Percentiles rank a stretch among this genome's conserved stretches.
These are phyloP conservation scores for Heliophila coronopifolia DNA, from an alignment of 441 rosid species.

Conservation along the genomic window DNA sequence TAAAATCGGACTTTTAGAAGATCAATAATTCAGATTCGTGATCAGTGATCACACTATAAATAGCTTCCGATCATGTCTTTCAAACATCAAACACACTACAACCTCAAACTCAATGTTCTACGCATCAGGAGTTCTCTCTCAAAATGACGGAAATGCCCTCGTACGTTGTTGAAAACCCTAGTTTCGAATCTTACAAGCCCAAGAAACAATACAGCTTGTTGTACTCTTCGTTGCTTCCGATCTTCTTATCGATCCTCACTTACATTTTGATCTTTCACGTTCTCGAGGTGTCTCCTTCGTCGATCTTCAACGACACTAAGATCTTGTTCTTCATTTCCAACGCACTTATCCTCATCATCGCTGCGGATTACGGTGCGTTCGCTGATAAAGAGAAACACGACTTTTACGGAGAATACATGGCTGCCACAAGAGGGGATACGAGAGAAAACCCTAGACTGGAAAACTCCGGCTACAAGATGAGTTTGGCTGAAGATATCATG, in stretches of 20 bases:
- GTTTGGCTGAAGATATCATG: conserved; percentile 4
- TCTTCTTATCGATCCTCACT: conserved; percentile 11
- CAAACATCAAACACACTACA: conserved; percentile 3
- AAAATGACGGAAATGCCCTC: conserved; percentile 23
- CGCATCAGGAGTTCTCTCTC: not conserved
- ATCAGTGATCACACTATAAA: conserved; percentile 2
- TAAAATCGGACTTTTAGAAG: not conserved
- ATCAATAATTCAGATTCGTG: conserved; percentile 18
- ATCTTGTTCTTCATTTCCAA: conserved; percentile 58
- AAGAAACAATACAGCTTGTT: conserved; percentile 15
- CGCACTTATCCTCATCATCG: conserved; percentile 49
- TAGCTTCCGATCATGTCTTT: not conserved
- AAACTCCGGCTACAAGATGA: conserved; percentile 2
- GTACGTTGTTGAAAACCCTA: conserved; percentile 10
- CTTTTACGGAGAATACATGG: conserved; percentile 24
- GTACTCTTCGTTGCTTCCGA: conserved; percentile 12
- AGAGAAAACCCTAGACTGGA: conserved; percentile 4
- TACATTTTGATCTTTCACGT: conserved; percentile 38
- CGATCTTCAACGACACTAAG: conserved; percentile 36
- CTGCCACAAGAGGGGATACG: conserved; percentile 20
- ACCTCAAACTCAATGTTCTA: conserved; percentile 8
- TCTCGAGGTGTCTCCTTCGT: conserved; percentile 39
- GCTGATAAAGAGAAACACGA: conserved; percentile 26
- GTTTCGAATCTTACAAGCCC: conserved; percentile 16
- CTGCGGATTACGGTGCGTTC: conserved; percentile 47